These are phyloP conservation scores for Murraya paniculata DNA, from an alignment of 345 rosid genomes.

Conservation along the genomic window DNA sequence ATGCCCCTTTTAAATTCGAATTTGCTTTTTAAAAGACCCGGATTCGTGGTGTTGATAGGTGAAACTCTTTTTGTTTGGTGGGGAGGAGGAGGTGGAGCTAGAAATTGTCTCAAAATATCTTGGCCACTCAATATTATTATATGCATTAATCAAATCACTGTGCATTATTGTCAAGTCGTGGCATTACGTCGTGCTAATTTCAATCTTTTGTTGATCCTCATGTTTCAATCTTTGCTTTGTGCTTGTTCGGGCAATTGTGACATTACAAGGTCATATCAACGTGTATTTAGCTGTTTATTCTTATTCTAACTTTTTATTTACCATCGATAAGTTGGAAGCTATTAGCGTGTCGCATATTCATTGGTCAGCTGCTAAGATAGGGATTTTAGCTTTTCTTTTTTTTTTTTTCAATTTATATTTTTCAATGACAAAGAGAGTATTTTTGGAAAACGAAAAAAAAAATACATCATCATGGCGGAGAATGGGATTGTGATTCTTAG, in stretches of 20 bases:
- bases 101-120: neutral
- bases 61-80: neutral
- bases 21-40: neutral
- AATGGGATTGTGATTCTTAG: no score
- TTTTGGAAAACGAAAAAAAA: no score
- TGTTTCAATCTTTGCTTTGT: neutral
- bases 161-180: neutral
- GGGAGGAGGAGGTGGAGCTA: neutral
- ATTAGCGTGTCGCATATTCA: neutral
- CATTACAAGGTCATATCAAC: neutral
- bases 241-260: neutral
- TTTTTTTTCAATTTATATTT: no score
- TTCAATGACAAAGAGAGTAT: no score
- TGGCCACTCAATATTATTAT: neutral
- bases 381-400: no score
- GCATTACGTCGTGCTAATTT: neutral
- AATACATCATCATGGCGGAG: no score
- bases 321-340: neutral
- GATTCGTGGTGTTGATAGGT: slow-evolving; percentile 1
- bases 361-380: no score
- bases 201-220: neutral
- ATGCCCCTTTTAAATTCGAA: neutral
- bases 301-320: neutral
- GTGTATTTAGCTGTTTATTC: neutral
- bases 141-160: neutral